Percentiles rank a stretch among this genome's conserved stretches.
These are phyloP conservation scores for Corchorus capsularis DNA, from an alignment of 345 rosid species.

Conservation along the genomic window DNA sequence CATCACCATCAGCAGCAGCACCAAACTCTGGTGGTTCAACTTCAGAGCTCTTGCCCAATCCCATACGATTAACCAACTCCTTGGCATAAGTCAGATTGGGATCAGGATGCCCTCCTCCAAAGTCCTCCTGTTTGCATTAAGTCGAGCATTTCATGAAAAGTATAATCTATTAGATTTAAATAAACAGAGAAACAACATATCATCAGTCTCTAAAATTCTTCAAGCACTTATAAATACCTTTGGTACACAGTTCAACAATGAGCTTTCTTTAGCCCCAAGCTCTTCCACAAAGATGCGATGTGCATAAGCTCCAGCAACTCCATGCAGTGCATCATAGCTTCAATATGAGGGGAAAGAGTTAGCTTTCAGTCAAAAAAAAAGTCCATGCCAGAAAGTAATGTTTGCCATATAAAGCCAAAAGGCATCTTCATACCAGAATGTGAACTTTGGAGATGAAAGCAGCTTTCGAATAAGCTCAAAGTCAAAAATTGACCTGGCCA, in stretches of 20 bases:
- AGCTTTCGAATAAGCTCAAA: conserved; percentile 77
- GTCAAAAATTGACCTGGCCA: conserved; percentile 87
- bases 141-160: conserved; percentile 14
- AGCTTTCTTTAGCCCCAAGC: conserved; percentile 84
- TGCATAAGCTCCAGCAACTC: conserved; percentile 99
- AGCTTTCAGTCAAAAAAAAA: conserved; percentile 14
- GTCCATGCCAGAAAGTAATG: conserved; percentile 13
- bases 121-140: conserved; percentile 76
- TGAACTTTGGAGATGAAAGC: conserved; percentile 81
- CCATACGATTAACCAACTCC: conserved; percentile 95
- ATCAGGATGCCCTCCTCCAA: conserved; percentile 99
- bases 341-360: conserved; percentile 26
- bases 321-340: conserved; percentile 95
- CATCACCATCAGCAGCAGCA: conserved; percentile 99
- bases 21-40: conserved; percentile 97
- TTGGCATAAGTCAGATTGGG: conserved; percentile 98
- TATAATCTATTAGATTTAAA: not conserved
- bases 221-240: conserved; percentile 53
- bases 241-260: conserved; percentile 87
- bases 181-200: not conserved
- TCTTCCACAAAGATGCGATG: conserved; percentile 91
- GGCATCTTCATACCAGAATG: conserved; percentile 72
- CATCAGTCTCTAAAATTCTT: conserved; percentile 2
- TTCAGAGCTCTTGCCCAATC: conserved; percentile 68
- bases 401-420: conserved; percentile 13